Conservation (phyloP, 1,284 basidiomycete genomes). For the Cryptococcus deneoformans region DNA sequence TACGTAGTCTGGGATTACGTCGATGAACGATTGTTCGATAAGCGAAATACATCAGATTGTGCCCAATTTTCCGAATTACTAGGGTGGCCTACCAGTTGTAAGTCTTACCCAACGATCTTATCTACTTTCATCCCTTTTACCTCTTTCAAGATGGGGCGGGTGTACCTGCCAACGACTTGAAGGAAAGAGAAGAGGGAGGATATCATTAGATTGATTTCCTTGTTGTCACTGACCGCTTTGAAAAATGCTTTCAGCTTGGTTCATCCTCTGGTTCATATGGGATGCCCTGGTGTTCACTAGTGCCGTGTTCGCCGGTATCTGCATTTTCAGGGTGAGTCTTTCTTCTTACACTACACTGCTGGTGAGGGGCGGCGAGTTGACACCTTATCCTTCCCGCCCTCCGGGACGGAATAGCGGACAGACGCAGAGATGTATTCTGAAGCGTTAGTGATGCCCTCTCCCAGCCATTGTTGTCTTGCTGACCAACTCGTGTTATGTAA, state of each 20-base stretch:
- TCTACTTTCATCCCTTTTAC: neutral
- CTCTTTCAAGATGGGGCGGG: neutral
- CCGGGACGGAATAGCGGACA: slow-evolving; percentile 15
- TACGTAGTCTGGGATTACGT: slow-evolving; percentile 50
- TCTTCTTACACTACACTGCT: slow-evolving; percentile 7
- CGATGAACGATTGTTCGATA: slow-evolving; percentile 48
- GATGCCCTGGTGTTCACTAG: slow-evolving; percentile 40
- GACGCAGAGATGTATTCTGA: slow-evolving; percentile 28
- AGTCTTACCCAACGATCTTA: slow-evolving; percentile 2
- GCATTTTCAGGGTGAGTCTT: slow-evolving; percentile 40
- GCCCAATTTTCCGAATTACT: slow-evolving; percentile 44
- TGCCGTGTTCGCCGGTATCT: slow-evolving; percentile 47
- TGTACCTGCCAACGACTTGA: neutral
- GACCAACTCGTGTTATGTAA: neutral
- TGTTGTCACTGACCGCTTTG: neutral
- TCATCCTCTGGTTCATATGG: slow-evolving; percentile 39
- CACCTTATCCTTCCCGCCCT: too few species aligned
- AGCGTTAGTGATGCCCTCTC: slow-evolving; percentile 16
- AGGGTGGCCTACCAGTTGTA: slow-evolving; percentile 41
- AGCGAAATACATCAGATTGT: slow-evolving; percentile 47
- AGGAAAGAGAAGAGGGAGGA: too few species aligned
- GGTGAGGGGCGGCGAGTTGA: neutral
- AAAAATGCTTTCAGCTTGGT: slow-evolving; percentile 30
- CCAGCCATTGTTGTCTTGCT: neutral
- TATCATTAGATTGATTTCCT: neutral